Evolutionary conservation across 495 filamentous ascomycete species (phyloP).

Genomic region (Penicillium coprophilum): DNA sequence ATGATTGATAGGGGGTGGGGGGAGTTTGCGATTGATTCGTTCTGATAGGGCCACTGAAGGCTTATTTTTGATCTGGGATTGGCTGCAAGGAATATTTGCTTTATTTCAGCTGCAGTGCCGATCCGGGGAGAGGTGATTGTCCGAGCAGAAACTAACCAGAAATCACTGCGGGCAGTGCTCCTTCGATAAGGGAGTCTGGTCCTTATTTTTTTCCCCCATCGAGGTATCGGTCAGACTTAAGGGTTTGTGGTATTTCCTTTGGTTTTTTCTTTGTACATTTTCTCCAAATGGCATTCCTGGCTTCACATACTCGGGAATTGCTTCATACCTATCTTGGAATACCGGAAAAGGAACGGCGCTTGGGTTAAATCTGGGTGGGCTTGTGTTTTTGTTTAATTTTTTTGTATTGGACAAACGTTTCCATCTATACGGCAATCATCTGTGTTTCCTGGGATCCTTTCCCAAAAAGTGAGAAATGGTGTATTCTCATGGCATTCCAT

Average conservation of each 20-base stretch:
- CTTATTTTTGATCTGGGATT: not conserved
- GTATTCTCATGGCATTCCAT: not conserved
- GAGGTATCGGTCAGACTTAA: slow-evolving; percentile 1
- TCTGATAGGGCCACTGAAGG: not conserved
- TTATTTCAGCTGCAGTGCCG: not conserved
- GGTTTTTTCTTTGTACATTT: slow-evolving; percentile 13
- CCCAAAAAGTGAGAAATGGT: not conserved
- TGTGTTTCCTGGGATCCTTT: not conserved
- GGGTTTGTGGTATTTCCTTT: slow-evolving; percentile 13
- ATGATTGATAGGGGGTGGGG: not conserved
- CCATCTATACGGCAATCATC: not conserved
- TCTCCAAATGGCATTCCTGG: slow-evolving; percentile 8
- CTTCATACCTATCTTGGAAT: slow-evolving; percentile 7
- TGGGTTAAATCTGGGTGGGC: slow-evolving; percentile 9
- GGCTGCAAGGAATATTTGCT: not conserved
- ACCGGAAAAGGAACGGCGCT: slow-evolving; percentile 18
- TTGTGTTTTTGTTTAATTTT: not conserved
- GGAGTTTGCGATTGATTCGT: not conserved
- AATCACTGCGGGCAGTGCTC: slow-evolving; percentile 29
- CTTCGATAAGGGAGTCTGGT: slow-evolving; percentile 10
- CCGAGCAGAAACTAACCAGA: not conserved
- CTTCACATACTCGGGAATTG: not conserved
- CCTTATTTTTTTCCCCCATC: slow-evolving; percentile 10
- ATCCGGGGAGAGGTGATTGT: not conserved
- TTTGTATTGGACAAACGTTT: not conserved